Evolutionary conservation across 108 stramenopile genomes (phyloP), one percentile per base, ranked within the genome.

Genomic region (Epithemia pelagica): DNA sequence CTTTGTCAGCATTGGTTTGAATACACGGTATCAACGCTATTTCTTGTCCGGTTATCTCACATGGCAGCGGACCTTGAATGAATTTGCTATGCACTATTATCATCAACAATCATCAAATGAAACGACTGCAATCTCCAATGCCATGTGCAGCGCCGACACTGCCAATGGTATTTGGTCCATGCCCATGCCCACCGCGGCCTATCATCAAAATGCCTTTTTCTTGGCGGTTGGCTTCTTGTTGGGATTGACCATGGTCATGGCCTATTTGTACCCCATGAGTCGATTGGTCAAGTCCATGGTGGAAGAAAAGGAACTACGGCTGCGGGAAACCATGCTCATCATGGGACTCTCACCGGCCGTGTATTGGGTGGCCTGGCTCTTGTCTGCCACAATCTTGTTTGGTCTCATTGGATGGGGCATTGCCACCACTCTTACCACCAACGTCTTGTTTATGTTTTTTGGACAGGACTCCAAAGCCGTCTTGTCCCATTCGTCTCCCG

Each of bases 141-240:
- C 56, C 18, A 46, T 10, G 37, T 5, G 15, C 10, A 27, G 56
- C 21, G 15, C 5, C 15, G 22, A 23, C 8, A n/a, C 7, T 21
- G 8, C 21, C 15, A 10, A 21, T 26, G 18, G 7, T 3, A 30
- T 71, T 26, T 27, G 75, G 8, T 58, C 64, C 19, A 78, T 73
- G 67, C 81, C 83, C 31, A 77, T 79, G 66, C 83, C 83, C 0
- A 84, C 83, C 2, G 62, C 80, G 23, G 75, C 70, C 20, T 85
- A 78, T 58, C 52, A 72, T 30, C 83, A 85, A 68, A 85, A 85
- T 61, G 30, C 66, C 28, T 85, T 85, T 68, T 85, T 78, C 66
- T 32, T 60, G n/a, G 71, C 78, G 20, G 84, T 80, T 25, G 81
- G 81, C 7, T 85, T 74, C 28, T 58, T 85, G 20, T 71, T 85